Evolutionary conservation across 2,329 filamentous ascomycete genomes (phyloP).

Genomic region (Hymenoscyphus fraxineus): DNA sequence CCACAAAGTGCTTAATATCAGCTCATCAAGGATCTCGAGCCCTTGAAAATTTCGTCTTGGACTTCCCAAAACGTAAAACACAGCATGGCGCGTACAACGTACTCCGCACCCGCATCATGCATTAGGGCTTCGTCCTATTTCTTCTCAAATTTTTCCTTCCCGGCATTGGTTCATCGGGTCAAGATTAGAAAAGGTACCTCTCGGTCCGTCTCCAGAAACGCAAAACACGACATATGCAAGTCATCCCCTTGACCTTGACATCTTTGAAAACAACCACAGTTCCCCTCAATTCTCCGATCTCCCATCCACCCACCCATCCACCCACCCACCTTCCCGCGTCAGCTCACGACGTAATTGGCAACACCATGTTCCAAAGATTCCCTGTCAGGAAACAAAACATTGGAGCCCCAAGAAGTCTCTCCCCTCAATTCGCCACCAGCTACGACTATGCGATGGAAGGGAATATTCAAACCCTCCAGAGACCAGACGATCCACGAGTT

Average conservation of each 20-base stretch:
- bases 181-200: neutral
- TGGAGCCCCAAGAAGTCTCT: neutral
- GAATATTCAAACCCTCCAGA: neutral
- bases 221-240: slow-evolving; percentile 7
- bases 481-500: neutral
- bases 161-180: neutral
- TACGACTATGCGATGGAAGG: neutral
- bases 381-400: neutral
- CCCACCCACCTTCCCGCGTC: neutral
- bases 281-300: neutral
- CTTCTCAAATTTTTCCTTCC: neutral
- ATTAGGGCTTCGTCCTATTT: neutral
- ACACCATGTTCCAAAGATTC: neutral
- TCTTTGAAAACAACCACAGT: neutral
- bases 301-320: neutral
- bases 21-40: neutral
- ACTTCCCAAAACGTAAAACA: slow-evolving; percentile 5
- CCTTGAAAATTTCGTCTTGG: neutral
- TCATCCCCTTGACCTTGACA: neutral
- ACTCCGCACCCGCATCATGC: neutral
- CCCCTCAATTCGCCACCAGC: neutral
- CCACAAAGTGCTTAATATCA: neutral
- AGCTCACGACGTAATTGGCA: neutral
- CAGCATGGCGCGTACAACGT: slow-evolving; percentile 8
- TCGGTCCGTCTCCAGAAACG: slow-evolving; percentile 2